These are phyloP conservation scores for Volutella citrinella DNA, from an alignment of 2,329 filamentous ascomycete genomes.

Conservation along the genomic window DNA sequence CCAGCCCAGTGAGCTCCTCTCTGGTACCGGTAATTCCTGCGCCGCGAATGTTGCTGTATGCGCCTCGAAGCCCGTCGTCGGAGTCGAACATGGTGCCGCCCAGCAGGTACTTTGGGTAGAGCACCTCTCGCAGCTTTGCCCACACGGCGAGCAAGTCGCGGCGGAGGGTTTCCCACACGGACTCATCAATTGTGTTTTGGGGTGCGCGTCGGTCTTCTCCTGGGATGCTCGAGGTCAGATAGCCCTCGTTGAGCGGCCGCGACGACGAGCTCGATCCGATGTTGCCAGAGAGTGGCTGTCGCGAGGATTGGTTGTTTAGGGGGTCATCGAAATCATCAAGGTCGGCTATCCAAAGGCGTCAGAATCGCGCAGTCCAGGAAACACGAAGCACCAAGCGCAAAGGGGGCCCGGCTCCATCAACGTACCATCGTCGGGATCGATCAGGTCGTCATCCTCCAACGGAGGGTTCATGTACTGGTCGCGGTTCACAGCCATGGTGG, in stretches of 20 bases:
- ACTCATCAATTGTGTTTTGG: slow-evolving; percentile 93
- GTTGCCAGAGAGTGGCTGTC: slow-evolving; percentile 79
- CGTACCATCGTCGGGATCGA: slow-evolving; percentile 76
- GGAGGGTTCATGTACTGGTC: slow-evolving; percentile 61
- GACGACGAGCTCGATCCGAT: slow-evolving; percentile 64
- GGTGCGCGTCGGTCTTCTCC: slow-evolving; percentile 90
- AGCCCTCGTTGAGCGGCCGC: slow-evolving; percentile 65
- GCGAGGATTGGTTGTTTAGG: slow-evolving; percentile 64
- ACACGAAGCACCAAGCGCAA: neutral
- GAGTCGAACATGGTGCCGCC: slow-evolving; percentile 63
- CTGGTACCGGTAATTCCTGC: slow-evolving; percentile 58
- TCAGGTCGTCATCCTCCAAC: slow-evolving; percentile 66
- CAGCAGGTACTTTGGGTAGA: slow-evolving; percentile 93
- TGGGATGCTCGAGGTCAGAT: slow-evolving; percentile 83
- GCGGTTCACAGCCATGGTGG: slow-evolving; percentile 45
- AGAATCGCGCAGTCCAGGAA: slow-evolving; percentile 9
- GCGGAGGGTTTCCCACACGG: slow-evolving; percentile 94
- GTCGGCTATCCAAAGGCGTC: slow-evolving; percentile 58
- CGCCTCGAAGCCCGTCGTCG: slow-evolving; percentile 53
- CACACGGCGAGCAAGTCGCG: slow-evolving; percentile 90
- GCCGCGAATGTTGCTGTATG: slow-evolving; percentile 59
- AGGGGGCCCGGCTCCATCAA: no score
- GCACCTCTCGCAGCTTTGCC: slow-evolving; percentile 97
- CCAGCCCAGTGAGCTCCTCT: slow-evolving; percentile 60
- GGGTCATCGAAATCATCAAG: slow-evolving; percentile 94